phyloP scores from a whole-genome alignment of 2,329 filamentous ascomycete genomes.

The Aspergillus eucalypticola region DNA sequence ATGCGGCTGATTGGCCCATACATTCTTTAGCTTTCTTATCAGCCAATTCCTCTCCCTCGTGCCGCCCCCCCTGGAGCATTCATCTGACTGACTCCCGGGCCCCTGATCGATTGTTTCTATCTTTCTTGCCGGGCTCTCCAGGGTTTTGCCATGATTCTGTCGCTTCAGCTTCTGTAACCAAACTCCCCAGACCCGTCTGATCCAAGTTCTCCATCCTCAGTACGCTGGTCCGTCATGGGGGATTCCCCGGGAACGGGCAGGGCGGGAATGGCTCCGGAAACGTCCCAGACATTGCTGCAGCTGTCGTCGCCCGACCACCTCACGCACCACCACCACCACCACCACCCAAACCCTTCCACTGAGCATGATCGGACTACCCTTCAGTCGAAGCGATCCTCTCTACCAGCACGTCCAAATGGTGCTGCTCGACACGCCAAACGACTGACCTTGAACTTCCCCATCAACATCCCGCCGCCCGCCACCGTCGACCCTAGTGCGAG shows the following conservation, averaged over 20 bases:
- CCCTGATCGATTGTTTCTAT: too few relatives aligned
- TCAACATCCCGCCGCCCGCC: slow-evolving; percentile 37
- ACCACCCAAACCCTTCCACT: slow-evolving; percentile 16
- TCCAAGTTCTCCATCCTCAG: slow-evolving; percentile 9
- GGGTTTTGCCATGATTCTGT: slow-evolving; percentile 17
- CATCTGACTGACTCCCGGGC: too few relatives aligned
- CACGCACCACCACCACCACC: slow-evolving; percentile 9
- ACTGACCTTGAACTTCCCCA: slow-evolving; percentile 50
- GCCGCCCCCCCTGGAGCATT: too few relatives aligned
- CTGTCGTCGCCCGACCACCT: slow-evolving; percentile 7
- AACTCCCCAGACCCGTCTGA: neutral
- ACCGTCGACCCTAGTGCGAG: slow-evolving; percentile 26
- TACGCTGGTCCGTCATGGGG: slow-evolving; percentile 37
- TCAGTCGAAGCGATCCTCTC: slow-evolving; percentile 34
- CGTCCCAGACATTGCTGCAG: slow-evolving; percentile 26
- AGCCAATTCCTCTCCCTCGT: neutral
- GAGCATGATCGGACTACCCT: slow-evolving; percentile 14
- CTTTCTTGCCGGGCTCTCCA: too few relatives aligned
- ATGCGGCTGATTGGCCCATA: neutral
- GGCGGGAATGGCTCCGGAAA: slow-evolving; percentile 31
- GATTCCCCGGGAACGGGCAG: slow-evolving; percentile 33
- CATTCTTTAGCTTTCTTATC: neutral
- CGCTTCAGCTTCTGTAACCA: slow-evolving; percentile 5
- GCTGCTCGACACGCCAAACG: slow-evolving; percentile 47
- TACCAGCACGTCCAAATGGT: slow-evolving; percentile 36